phyloP scores from a whole-genome alignment of 1,284 basidiomycete genomes.

The Malassezia japonica region DNA sequence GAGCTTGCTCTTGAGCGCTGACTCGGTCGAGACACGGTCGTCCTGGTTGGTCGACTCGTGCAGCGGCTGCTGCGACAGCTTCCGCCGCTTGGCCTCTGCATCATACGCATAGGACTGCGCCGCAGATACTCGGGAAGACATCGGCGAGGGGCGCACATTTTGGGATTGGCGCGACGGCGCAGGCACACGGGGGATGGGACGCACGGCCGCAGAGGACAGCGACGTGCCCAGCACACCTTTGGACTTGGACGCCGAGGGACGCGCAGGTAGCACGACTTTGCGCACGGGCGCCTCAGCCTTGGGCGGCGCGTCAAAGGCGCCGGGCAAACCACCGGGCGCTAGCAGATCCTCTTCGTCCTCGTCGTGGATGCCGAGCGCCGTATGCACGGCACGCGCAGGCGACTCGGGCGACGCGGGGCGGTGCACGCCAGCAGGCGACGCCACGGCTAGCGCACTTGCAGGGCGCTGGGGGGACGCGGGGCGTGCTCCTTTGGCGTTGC shows the following conservation, averaged over 20 bases:
- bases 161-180: background rate
- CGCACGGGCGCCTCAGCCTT: background rate
- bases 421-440: background rate
- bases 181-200: background rate
- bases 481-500: slow-evolving; percentile 14
- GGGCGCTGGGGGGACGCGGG: slow-evolving; percentile 11
- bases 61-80: slow-evolving; percentile 16
- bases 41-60: slow-evolving; percentile 9
- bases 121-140: background rate
- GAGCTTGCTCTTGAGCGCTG: slow-evolving; percentile 17
- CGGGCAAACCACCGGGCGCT: background rate
- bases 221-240: no score
- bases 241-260: background rate
- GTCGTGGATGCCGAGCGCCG: slow-evolving; percentile 21
- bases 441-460: slow-evolving; percentile 1
- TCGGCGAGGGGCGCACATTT: background rate
- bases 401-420: slow-evolving; percentile 6
- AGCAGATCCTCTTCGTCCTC: background rate
- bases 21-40: slow-evolving; percentile 8
- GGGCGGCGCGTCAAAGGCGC: slow-evolving; percentile 3
- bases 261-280: background rate
- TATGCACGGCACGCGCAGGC: slow-evolving; percentile 5
- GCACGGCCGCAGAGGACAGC: background rate
- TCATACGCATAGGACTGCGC: slow-evolving; percentile 5
- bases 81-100: slow-evolving; percentile 11